Base-by-base conservation (phyloP, 2,329 filamentous ascomycete genomes). In the Myriosclerotinia curreyana region DNA sequence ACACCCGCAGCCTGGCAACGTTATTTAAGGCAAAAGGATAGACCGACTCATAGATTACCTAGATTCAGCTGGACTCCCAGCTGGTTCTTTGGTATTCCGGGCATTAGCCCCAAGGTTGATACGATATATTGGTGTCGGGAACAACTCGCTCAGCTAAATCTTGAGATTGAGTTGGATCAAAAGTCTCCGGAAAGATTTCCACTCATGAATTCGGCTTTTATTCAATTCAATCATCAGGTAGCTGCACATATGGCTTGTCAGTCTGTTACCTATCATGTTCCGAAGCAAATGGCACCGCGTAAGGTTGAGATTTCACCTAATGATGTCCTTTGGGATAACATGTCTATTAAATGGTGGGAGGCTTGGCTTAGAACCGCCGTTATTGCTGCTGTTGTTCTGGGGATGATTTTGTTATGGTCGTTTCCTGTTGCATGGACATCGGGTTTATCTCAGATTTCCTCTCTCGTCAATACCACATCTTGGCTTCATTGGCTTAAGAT, bases 201-300 rank as follows among this genome's bases (percentile, higher is more conserved):
- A 0, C 78, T 93, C 54, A 96, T 97, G 92, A 96, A 91, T 72
- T 96, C 94, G 0, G 95, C 95, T 0, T 99, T 99, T 71, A 92
- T 99, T 66, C 95, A 99, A 74, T 99, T 99, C 82, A 96, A 99
- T 73, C 90, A 97, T 73, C 95, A 99, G 75, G 91, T 97, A 1
- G 93, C 94, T 7, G 95, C 95, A 0, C 95, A 99, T 73, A 98
- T 99, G 95, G 95, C 94, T 65, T 97, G 92, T 74, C 95, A 99
- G 75, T 87, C 91, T 55, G 83, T 96, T 53, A 92, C 90, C 48
- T 92, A 98, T 74, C 95, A 99, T 72, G 77, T 96, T 0, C 95
- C 95, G 1, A 91, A 91, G 71, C 90, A 96, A 53, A 99, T 99
- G 95, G 84, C 91, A 1, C 95, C 95, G 0, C 86, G 95, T 36